Conservation (phyloP, 2,329 filamentous ascomycete species). For the Chrysosporium keratinophilum region DNA sequence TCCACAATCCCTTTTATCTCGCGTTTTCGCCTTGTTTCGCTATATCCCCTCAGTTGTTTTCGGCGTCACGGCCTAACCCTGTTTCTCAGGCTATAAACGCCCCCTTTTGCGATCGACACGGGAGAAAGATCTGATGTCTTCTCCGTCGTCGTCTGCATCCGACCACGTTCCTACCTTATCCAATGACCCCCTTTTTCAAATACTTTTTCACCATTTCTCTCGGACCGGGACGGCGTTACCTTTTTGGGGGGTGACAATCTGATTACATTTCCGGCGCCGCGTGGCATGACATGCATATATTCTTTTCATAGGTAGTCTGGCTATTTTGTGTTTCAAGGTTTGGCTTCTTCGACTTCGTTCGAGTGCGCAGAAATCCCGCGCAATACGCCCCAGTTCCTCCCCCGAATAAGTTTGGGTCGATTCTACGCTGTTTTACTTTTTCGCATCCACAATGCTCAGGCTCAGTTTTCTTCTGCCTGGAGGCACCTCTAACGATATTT, state of each 20-base stretch:
- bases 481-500: not conserved
- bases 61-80: not conserved
- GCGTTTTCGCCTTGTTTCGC: not conserved
- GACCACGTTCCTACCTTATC: not conserved
- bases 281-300: constrained; percentile 9
- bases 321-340: not conserved
- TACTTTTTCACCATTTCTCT: not conserved
- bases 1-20: not conserved
- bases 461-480: not conserved
- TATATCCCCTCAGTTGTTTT: not conserved
- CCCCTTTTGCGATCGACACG: not conserved
- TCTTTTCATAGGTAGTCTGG: not conserved
- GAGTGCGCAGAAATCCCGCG: not conserved
- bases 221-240: constrained; percentile 5
- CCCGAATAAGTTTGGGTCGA: not conserved
- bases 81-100: not conserved
- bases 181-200: not conserved
- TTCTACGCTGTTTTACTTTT: not conserved
- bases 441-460: not conserved
- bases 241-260: constrained; percentile 4
- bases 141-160: not conserved
- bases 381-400: not conserved
- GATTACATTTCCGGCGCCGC: constrained; percentile 11
- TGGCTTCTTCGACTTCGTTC: not conserved
- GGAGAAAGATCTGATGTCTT: not conserved